Percentiles rank a stretch among this genome's conserved stretches.
Evolutionary conservation across 1,139 yeast species (phyloP).

Genomic region (Hemisphaericaspora xylanilytica): DNA sequence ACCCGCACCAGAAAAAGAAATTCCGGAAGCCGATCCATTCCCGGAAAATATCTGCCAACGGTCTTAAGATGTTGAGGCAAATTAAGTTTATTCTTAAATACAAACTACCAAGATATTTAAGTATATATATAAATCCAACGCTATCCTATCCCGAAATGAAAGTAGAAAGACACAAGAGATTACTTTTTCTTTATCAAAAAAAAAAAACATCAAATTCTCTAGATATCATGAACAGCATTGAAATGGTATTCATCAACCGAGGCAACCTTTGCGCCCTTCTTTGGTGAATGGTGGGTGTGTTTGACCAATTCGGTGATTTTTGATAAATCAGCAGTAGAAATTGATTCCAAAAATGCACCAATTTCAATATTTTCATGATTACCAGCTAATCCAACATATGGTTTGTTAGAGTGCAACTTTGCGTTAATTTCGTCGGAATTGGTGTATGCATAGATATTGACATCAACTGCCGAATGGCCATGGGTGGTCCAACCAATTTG

Average conservation of each 20-base stretch:
- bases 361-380: slow-evolving; percentile 83
- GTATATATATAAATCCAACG: too few species aligned
- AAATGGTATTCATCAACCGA: slow-evolving; percentile 3
- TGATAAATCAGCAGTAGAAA: slow-evolving; percentile 53
- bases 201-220: too few species aligned
- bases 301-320: slow-evolving; percentile 49
- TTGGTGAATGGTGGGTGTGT: slow-evolving; percentile 44
- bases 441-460: slow-evolving; percentile 74
- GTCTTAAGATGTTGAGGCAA: too few species aligned
- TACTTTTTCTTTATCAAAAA: too few species aligned
- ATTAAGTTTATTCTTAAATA: too few species aligned
- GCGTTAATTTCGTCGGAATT: slow-evolving; percentile 45
- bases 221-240: slow-evolving; percentile 2
- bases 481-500: slow-evolving; percentile 89
- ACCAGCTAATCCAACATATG: slow-evolving; percentile 58
- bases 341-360: slow-evolving; percentile 63
- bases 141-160: too few species aligned
- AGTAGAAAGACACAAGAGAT: too few species aligned
- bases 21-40: not conserved
- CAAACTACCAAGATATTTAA: too few species aligned
- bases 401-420: slow-evolving; percentile 27
- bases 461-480: slow-evolving; percentile 90
- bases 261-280: not conserved
- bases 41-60: too few species aligned
- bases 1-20: too few species aligned